Percentiles rank a stretch among this genome's conserved stretches.
These are phyloP conservation scores for Lyophyllum semitale DNA, from an alignment of 768 basidiomycete species.

Conservation along the genomic window DNA sequence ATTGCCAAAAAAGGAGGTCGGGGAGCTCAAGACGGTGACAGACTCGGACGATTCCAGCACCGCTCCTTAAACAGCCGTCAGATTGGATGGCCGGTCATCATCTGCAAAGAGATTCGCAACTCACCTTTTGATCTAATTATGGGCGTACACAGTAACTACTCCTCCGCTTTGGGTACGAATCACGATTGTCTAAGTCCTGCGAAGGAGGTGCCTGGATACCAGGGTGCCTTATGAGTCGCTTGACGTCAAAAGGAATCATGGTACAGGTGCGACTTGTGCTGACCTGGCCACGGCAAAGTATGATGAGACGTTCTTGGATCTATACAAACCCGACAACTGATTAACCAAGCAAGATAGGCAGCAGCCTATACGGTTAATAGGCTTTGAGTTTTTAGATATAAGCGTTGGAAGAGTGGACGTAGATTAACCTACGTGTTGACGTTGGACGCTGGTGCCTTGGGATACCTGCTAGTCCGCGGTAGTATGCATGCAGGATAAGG, in stretches of 20 bases:
- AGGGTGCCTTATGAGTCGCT: not conserved
- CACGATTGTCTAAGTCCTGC: no score
- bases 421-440: not conserved
- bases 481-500: not conserved
- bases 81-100: not conserved
- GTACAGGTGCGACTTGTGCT: not conserved
- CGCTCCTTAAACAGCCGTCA: not conserved
- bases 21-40: not conserved
- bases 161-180: not conserved
- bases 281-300: not conserved
- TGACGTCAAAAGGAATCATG: not conserved
- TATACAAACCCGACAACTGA: not conserved
- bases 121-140: not conserved
- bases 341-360: not conserved
- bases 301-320: not conserved
- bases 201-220: not conserved
- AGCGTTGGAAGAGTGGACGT: not conserved
- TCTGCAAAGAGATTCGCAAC: not conserved
- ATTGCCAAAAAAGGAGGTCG: not conserved
- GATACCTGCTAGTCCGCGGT: not conserved
- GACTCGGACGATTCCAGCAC: not conserved
- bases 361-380: not conserved
- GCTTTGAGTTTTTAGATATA: no score
- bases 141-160: not conserved
- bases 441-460: not conserved